Evolutionary conservation across 495 filamentous ascomycete species (phyloP).

Genomic region (Hypoxylon fragiforme): DNA sequence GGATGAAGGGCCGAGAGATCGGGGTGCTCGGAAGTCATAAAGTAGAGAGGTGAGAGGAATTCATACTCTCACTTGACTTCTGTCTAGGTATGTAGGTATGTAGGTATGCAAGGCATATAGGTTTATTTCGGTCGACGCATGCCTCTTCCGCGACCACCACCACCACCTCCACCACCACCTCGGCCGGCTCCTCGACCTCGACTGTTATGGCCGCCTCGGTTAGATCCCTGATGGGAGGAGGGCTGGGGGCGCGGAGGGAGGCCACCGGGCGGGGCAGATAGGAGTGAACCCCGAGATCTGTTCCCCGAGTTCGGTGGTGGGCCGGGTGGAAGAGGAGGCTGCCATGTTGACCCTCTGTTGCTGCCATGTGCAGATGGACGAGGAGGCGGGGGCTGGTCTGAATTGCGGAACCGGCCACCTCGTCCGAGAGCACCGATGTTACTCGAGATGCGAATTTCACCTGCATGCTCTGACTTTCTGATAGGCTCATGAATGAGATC

Average conservation of each 20-base stretch:
- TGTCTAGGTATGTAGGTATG: too few species aligned
- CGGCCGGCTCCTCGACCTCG: slow-evolving; percentile 8
- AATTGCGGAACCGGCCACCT: too few species aligned
- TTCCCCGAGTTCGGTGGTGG: slow-evolving; percentile 17
- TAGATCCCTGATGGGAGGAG: slow-evolving; percentile 2
- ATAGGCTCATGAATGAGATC: slow-evolving; percentile 44
- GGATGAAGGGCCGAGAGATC: too few species aligned
- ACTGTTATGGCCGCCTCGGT: slow-evolving; percentile 5
- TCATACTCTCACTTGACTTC: too few species aligned
- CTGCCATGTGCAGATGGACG: background rate
- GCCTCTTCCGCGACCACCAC: slow-evolving; percentile 33
- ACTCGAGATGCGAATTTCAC: slow-evolving; percentile 40
- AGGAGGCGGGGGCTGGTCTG: too few species aligned
- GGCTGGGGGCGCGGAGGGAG: slow-evolving; percentile 28
- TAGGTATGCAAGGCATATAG: too few species aligned
- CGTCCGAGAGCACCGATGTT: slow-evolving; percentile 22
- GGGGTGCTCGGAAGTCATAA: too few species aligned
- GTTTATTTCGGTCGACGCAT: too few species aligned
- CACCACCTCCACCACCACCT: slow-evolving; percentile 25
- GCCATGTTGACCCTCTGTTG: slow-evolving; percentile 8
- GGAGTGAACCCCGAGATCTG: slow-evolving; percentile 12
- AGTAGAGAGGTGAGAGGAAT: too few species aligned
- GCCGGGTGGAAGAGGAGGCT: slow-evolving; percentile 35
- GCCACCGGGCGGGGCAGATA: slow-evolving; percentile 17
- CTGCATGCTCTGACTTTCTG: slow-evolving; percentile 20